phyloP scores from a whole-genome alignment of 768 basidiomycete species.

The Boletus rufocinnamomeus region DNA sequence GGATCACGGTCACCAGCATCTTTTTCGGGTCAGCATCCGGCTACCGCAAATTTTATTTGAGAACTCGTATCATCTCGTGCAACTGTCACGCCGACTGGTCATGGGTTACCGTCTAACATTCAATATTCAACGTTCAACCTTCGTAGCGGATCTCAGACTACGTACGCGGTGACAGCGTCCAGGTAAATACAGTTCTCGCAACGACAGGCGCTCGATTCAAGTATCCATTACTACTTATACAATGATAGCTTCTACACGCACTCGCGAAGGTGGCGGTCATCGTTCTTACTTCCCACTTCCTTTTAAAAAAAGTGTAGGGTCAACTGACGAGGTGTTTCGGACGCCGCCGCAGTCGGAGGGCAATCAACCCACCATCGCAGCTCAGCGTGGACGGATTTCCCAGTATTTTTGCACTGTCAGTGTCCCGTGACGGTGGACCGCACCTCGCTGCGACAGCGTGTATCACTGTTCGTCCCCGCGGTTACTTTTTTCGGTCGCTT shows the following conservation, averaged over 20 bases:
- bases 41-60: constrained; percentile 1
- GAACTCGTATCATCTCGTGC: background rate
- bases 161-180: constrained; percentile 1
- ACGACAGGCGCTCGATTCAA: constrained; percentile 1
- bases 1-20: background rate
- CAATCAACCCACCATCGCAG: background rate
- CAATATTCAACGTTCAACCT: background rate
- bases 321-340: constrained; percentile 3
- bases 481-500: constrained; percentile 1
- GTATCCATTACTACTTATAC: constrained; percentile 2
- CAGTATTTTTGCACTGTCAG: constrained; percentile 6
- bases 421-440: constrained; percentile 6
- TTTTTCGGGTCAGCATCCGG: background rate
- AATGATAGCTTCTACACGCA: constrained; percentile 3
- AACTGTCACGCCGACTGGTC: constrained; percentile 3
- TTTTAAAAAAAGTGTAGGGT: constrained; percentile 2
- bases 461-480: background rate
- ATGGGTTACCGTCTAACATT: background rate
- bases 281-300: constrained; percentile 1
- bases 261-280: constrained; percentile 18
- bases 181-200: constrained; percentile 1
- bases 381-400: background rate
- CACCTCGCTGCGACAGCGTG: background rate
- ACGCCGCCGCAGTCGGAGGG: constrained; percentile 2
- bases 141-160: constrained; percentile 8